Percentiles rank a stretch among this genome's conserved stretches.
phyloP scores from a whole-genome alignment of 2,329 filamentous ascomycete species.

The Aureobasidium sp. region DNA sequence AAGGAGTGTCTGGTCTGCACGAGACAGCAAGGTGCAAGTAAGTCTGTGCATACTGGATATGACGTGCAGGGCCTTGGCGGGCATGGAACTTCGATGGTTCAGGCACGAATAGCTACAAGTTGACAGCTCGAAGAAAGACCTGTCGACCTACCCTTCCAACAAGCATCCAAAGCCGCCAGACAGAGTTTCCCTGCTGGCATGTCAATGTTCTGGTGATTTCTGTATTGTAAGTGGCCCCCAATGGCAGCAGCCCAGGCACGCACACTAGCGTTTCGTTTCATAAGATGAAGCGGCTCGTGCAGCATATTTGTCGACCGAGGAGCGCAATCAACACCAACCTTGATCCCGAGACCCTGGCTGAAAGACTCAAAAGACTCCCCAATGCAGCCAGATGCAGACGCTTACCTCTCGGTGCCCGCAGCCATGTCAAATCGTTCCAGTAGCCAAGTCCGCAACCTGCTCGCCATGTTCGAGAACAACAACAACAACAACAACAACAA shows the following conservation, averaged over 20 bases:
- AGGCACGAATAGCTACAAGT: neutral
- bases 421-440: constrained; percentile 38
- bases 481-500: neutral
- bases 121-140: neutral
- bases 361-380: constrained; percentile 1
- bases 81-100: neutral
- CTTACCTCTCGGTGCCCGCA: constrained; percentile 20
- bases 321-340: constrained; percentile 6
- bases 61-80: constrained; percentile 1
- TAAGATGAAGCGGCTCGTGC: constrained; percentile 12
- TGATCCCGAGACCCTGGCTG: neutral
- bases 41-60: constrained; percentile 5
- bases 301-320: neutral
- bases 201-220: neutral
- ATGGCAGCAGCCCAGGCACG: neutral
- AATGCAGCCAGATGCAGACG: constrained; percentile 5
- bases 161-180: neutral
- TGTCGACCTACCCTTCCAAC: neutral
- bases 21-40: neutral
- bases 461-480: constrained; percentile 42
- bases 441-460: constrained; percentile 40
- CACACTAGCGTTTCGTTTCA: constrained; percentile 11
- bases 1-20: neutral
- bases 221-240: neutral
- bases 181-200: constrained; percentile 1